Evolutionary conservation across 2,329 filamentous ascomycete genomes (phyloP), one percentile per base, ranked within the genome.

Genomic region (Raffaelea ambrosiae): DNA sequence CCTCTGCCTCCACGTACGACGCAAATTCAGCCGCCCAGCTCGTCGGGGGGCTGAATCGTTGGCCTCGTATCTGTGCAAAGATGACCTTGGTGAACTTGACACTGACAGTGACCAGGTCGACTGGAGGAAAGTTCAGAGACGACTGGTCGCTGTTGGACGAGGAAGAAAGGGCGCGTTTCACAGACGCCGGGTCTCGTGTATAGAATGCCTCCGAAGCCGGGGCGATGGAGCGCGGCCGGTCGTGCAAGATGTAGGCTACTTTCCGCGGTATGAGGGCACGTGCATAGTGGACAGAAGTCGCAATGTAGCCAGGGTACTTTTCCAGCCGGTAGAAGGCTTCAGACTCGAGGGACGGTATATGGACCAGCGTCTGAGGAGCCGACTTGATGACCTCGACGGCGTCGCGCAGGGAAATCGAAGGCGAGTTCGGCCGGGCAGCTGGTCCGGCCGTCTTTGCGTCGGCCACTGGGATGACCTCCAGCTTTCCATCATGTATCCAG

Each of bases 121-220:
- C 66, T 0, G 89, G 89, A 3, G 81, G 75, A 57, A 98, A 95
- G 2, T 29, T 13, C 26, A 29, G 26, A 29, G 26, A 29, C 26
- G 7, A 7, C 26, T 29, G 26, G n/a, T n/a, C n/a, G n/a, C n/a
- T n/a, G n/a, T n/a, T n/a, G n/a, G n/a, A n/a, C n/a, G n/a, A n/a
- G n/a, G n/a, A n/a, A n/a, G n/a, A n/a, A n/a, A n/a, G n/a, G n/a
- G n/a, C n/a, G 1, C 82, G 78, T 48, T 83, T 84, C 40, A 96
- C 66, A 1, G 84, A 75, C 49, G 88, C 74, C 0, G 88, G 84
- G 58, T 97, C 90, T 52, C 93, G 82, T 14, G 95, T 75, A 63
- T 97, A 97, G 64, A 98, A 97, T 1, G 86, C 82, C 64, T 98
- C 94, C 3, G 91, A 79, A 1, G 88, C 89, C 0, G 89, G 81